Evolutionary conservation across 2,329 filamentous ascomycete genomes (phyloP).

Genomic region (Bimuria novae-zelandiae): DNA sequence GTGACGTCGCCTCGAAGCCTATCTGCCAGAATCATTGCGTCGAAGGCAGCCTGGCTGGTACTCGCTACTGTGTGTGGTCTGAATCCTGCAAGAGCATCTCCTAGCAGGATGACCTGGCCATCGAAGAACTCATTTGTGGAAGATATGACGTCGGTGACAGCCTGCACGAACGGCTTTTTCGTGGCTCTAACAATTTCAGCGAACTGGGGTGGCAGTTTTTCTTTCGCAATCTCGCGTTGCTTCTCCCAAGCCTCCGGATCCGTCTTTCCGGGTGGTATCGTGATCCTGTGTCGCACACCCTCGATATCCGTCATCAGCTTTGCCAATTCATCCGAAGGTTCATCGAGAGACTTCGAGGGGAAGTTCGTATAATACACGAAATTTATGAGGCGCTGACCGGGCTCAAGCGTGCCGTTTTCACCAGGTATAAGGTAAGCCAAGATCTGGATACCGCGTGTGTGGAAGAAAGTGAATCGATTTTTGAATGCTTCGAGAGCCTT

Average conservation of each 20-base stretch:
- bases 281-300: constrained; percentile 48
- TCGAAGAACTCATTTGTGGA: constrained; percentile 45
- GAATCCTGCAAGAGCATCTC: constrained; percentile 54
- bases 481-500: constrained; percentile 35
- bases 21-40: constrained; percentile 48
- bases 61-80: constrained; percentile 54
- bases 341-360: constrained; percentile 25
- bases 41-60: constrained; percentile 54
- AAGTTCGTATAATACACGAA: constrained; percentile 56
- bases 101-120: constrained; percentile 52
- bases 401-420: constrained; percentile 44
- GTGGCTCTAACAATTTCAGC: constrained; percentile 50
- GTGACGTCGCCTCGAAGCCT: constrained; percentile 46
- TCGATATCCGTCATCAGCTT: constrained; percentile 53
- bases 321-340: constrained; percentile 46
- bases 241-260: constrained; percentile 46
- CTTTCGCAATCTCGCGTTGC: constrained; percentile 38
- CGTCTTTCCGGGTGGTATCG: constrained; percentile 50
- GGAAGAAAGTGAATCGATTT: constrained; percentile 50
- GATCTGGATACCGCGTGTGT: constrained; percentile 43
- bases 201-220: constrained; percentile 47
- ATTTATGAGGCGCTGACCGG: constrained; percentile 52
- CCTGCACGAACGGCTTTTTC: constrained; percentile 52
- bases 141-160: constrained; percentile 51
- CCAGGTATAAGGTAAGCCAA: constrained; percentile 54